phyloP scores from a whole-genome alignment of 495 filamentous ascomycete species.

The Hypomontagnella monticulosa region DNA sequence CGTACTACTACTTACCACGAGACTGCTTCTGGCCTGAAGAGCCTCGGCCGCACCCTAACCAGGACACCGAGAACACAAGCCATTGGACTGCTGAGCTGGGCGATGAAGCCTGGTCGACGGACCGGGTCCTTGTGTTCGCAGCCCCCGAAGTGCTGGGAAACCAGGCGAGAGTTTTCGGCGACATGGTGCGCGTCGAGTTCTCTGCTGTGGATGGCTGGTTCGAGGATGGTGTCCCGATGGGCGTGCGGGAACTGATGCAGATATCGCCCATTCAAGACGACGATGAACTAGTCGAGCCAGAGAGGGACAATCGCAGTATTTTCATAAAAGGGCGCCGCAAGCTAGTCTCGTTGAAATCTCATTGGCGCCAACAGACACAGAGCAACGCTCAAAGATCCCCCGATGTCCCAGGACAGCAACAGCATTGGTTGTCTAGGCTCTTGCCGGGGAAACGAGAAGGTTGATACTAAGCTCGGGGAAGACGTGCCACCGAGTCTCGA shows the following conservation, averaged over 20 bases:
- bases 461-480: slow-evolving; percentile 60
- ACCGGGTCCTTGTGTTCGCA: slow-evolving; percentile 36
- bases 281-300: too few species aligned
- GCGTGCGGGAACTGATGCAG: slow-evolving; percentile 49
- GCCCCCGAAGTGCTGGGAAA: too few species aligned
- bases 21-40: background rate
- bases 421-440: slow-evolving; percentile 60
- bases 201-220: slow-evolving; percentile 62
- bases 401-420: slow-evolving; percentile 54
- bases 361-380: too few species aligned
- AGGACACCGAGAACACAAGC: background rate
- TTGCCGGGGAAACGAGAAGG: slow-evolving; percentile 62
- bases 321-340: too few species aligned
- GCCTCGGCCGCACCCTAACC: background rate
- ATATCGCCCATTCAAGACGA: too few species aligned
- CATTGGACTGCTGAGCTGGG: slow-evolving; percentile 5
- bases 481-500: slow-evolving; percentile 18
- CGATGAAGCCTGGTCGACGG: slow-evolving; percentile 4
- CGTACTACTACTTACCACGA: slow-evolving; percentile 41
- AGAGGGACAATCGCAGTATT: too few species aligned
- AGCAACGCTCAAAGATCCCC: slow-evolving; percentile 38
- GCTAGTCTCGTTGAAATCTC: too few species aligned
- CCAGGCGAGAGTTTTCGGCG: background rate
- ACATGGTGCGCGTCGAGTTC: slow-evolving; percentile 37
- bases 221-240: slow-evolving; percentile 65